phyloP scores from a whole-genome alignment of 192 early-diverging fungal species.

The Pecoramyces ruminantium region DNA sequence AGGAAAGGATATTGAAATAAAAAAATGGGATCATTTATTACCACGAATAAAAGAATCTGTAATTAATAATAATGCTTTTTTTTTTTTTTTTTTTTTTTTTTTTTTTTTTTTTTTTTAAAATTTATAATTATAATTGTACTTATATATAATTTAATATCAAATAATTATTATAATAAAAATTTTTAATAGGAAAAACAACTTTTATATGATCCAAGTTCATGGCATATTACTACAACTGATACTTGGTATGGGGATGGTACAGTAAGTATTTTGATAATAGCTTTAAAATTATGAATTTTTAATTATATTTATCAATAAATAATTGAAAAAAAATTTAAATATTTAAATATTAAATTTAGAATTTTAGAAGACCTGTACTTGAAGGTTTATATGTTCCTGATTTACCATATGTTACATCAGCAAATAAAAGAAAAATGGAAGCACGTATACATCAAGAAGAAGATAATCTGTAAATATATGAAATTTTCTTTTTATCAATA shows the following conservation, averaged over 20 bases:
- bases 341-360: neutral
- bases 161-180: too few relatives aligned
- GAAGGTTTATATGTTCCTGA: constrained; percentile 5
- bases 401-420: neutral
- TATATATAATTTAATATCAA: too few relatives aligned
- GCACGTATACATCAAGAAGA: constrained; percentile 1
- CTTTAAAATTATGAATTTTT: neutral
- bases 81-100: too few relatives aligned
- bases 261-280: neutral
- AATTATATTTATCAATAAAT: neutral
- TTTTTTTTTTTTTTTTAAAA: too few relatives aligned
- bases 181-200: neutral
- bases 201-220: neutral
- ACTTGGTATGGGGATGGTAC: neutral
- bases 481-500: neutral
- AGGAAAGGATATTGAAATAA: neutral
- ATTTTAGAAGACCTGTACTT: neutral
- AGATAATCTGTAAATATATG: neutral
- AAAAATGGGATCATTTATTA: neutral
- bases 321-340: neutral
- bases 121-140: too few relatives aligned
- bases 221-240: neutral
- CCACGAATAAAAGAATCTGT: neutral
- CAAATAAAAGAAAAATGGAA: constrained; percentile 1
- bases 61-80: too few relatives aligned